Conservation (phyloP, 805 yeast genomes). For the Wickerhamomyces bovis region DNA sequence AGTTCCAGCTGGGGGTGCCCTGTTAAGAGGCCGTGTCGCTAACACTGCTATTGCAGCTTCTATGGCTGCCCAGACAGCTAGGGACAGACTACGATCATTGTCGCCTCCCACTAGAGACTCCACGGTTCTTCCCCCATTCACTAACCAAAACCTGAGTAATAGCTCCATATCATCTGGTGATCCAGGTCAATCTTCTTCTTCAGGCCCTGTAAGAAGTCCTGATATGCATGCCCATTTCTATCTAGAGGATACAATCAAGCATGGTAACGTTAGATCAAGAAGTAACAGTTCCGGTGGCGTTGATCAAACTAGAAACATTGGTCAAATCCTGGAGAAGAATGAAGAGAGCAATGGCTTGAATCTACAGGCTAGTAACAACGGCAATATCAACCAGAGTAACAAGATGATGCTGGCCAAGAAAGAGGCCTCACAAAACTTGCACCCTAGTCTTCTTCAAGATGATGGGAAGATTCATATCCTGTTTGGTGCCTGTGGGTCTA, state of each 20-base stretch:
- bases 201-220: slow-evolving; percentile 39
- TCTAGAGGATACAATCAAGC: slow-evolving; percentile 62
- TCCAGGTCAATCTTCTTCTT: slow-evolving; percentile 20
- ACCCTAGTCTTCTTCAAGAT: slow-evolving; percentile 65
- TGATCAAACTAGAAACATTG: slow-evolving; percentile 1
- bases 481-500: slow-evolving; percentile 84
- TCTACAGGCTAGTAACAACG: not conserved
- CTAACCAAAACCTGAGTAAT: slow-evolving; percentile 12
- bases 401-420: slow-evolving; percentile 21
- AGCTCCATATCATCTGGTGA: slow-evolving; percentile 18
- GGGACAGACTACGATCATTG: slow-evolving; percentile 19
- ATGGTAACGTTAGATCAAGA: slow-evolving; percentile 30
- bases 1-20: slow-evolving; percentile 42
- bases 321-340: not conserved
- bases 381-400: slow-evolving; percentile 5
- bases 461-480: slow-evolving; percentile 85
- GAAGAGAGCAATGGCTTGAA: not conserved
- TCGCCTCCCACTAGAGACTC: slow-evolving; percentile 6
- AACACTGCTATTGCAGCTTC: slow-evolving; percentile 34
- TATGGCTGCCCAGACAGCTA: slow-evolving; percentile 34
- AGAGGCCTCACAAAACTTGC: slow-evolving; percentile 45
- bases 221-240: slow-evolving; percentile 78
- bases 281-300: slow-evolving; percentile 18
- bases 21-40: slow-evolving; percentile 33
- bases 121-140: not conserved